Conservation (phyloP, 768 basidiomycete species). For the Mycena galopus region DNA sequence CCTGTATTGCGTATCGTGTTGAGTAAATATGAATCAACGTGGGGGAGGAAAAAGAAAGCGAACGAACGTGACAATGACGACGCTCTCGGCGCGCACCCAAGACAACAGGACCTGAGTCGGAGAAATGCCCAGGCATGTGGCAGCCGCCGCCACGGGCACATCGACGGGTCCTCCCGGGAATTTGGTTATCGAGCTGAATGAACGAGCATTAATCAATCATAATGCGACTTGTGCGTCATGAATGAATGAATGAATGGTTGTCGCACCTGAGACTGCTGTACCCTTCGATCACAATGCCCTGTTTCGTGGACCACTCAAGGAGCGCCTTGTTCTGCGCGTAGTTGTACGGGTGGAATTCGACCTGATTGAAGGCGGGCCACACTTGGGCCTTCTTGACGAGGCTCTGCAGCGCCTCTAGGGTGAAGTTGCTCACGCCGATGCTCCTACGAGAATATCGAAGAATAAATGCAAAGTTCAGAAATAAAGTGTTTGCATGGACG, state of each 20-base stretch:
- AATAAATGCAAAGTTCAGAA: background rate
- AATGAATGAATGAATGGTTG: background rate
- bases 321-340: slow-evolving; percentile 55
- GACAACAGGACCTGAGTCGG: slow-evolving; percentile 63
- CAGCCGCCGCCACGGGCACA: slow-evolving; percentile 54
- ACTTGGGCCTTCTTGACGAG: slow-evolving; percentile 55
- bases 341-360: slow-evolving; percentile 66
- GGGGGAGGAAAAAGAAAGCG: too few species aligned
- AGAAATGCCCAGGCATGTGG: slow-evolving; percentile 54
- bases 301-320: slow-evolving; percentile 55
- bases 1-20: too few species aligned
- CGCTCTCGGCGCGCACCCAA: slow-evolving; percentile 64
- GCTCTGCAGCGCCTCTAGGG: slow-evolving; percentile 52
- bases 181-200: slow-evolving; percentile 54
- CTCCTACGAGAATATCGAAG: slow-evolving; percentile 45
- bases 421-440: slow-evolving; percentile 71
- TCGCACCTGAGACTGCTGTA: slow-evolving; percentile 61
- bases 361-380: slow-evolving; percentile 53
- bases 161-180: slow-evolving; percentile 63
- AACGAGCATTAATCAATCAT: background rate
- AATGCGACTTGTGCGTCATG: too few species aligned
- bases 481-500: background rate
- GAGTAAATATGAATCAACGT: too few species aligned
- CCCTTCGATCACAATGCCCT: slow-evolving; percentile 62
- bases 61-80: slow-evolving; percentile 60